Evolutionary conservation across 768 basidiomycete genomes (phyloP), one percentile per base, ranked within the genome.

Genomic region (Rhodosporidiobolus odoratus): DNA sequence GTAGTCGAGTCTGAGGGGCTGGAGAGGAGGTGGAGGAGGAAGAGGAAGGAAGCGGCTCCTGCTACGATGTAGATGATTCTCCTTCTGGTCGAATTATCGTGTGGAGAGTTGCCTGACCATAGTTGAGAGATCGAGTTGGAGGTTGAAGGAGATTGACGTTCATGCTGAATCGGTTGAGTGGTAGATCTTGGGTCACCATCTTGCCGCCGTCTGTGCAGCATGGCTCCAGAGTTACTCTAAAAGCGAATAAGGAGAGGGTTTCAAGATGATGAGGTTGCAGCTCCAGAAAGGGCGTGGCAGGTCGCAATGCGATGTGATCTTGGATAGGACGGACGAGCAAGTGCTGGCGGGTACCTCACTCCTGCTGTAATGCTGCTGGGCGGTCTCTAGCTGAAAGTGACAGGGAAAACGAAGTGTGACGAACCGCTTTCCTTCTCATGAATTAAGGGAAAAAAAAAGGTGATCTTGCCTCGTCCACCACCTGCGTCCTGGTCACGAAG

Each of bases 21-120:
- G 19, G 72, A 53, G 43, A 75, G 37, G 67, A 76, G 63, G 65
- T 75, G 75, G 47, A 77, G 69, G 68, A 77, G 38, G 73, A 76
- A 65, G 67, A 76, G 67, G 50, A 77, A 52, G 17, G 54, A 66
- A 37, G 66, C 59, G 15, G 75, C 66, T 30, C 75, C 72, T 10
- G 52, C 66, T 2, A 68, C 56, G 65, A 76, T 65, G 67, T 75
- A 66, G 6, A 76, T 50, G 3, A 75, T 48, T 2, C 76, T 71
- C 19, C 70, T 35, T 17, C 58, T 43, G 10, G 54, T 23, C 4
- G 54, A 25, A 50, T 70, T 62, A 38, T 63, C 58, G 27, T 34
- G 21, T 16, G 66, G 25, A 8, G 69, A 41, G 3, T 62, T 40
- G 30, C 59, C 57, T n/a, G 37, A 35, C 41, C 68, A 54, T 34